phyloP scores from a whole-genome alignment of 148 eudicot species.

The Amaranthus cruentus region DNA sequence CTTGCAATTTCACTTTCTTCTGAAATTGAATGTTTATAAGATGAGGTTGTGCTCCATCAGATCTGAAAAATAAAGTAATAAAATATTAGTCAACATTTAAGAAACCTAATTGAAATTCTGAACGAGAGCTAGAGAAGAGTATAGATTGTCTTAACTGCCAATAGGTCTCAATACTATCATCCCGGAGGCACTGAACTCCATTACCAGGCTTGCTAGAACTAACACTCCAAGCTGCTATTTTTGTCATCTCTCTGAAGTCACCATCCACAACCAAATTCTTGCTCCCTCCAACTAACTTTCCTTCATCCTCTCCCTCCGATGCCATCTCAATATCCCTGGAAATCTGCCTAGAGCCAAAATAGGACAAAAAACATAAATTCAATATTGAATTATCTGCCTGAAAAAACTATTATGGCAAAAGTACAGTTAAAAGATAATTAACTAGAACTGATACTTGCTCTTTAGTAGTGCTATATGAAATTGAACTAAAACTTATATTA shows the following conservation, averaged over 20 bases:
- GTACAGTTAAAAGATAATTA: too few species aligned
- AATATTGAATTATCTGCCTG: not conserved
- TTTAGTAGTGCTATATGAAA: too few species aligned
- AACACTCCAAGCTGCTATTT: slow-evolving; percentile 95
- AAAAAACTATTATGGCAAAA: too few species aligned
- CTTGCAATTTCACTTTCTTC: slow-evolving; percentile 86
- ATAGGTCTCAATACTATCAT: slow-evolving; percentile 72
- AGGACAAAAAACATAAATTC: not conserved
- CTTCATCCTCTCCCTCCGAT: slow-evolving; percentile 86
- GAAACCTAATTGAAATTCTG: not conserved
- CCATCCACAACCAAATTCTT: slow-evolving; percentile 58
- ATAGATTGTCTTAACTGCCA: slow-evolving; percentile 65
- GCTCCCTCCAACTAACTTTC: slow-evolving; percentile 70
- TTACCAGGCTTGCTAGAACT: slow-evolving; percentile 96
- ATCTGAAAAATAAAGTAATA: slow-evolving; percentile 36
- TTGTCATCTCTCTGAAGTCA: slow-evolving; percentile 87
- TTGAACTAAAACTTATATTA: too few species aligned
- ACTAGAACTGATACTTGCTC: too few species aligned
- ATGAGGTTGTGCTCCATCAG: slow-evolving; percentile 96
- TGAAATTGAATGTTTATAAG: slow-evolving; percentile 92
- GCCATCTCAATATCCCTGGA: slow-evolving; percentile 36
- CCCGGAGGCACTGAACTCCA: slow-evolving; percentile 73
- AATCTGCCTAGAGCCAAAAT: not conserved
- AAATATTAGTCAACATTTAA: not conserved
- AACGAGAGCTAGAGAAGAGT: slow-evolving; percentile 1